These are phyloP conservation scores for Solanum megistacrolobum DNA, from an alignment of 257 asterid genomes.

Conservation along the genomic window DNA sequence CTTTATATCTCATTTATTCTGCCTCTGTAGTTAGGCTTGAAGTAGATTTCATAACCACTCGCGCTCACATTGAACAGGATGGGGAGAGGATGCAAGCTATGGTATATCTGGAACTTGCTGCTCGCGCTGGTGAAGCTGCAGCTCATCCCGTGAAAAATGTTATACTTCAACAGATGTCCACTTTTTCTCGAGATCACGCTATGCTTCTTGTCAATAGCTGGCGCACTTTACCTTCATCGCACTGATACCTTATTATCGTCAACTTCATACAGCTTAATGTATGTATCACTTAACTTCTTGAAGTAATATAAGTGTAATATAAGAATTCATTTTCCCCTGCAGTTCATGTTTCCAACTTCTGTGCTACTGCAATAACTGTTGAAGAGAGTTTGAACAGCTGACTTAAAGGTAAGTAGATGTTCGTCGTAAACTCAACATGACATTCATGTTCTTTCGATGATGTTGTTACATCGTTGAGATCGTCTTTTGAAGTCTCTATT, in stretches of 20 bases:
- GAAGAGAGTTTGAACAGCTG: not conserved
- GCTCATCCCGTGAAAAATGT: slow-evolving; percentile 61
- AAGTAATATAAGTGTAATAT: not conserved
- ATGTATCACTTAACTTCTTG: not conserved
- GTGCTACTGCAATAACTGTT: not conserved
- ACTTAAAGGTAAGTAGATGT: too few relatives aligned
- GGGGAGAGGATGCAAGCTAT: slow-evolving; percentile 92
- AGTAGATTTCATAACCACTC: not conserved
- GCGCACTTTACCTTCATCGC: slow-evolving; percentile 50
- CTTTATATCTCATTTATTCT: not conserved
- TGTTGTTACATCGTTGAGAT: not conserved
- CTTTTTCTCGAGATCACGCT: slow-evolving; percentile 41
- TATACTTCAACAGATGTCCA: slow-evolving; percentile 53
- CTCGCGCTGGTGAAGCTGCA: slow-evolving; percentile 62
- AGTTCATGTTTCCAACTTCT: not conserved
- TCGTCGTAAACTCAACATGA: not conserved
- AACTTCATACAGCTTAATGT: not conserved
- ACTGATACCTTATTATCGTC: not conserved
- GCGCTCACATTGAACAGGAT: slow-evolving; percentile 40
- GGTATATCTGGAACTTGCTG: slow-evolving; percentile 85
- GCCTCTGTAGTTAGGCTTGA: not conserved
- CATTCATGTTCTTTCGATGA: not conserved
- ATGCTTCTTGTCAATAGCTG: slow-evolving; percentile 49
- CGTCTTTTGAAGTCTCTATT: too few relatives aligned
- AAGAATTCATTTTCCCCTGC: not conserved